Percentiles rank a stretch among this genome's conserved stretches.
Evolutionary conservation across 495 filamentous ascomycete species (phyloP).

Genomic region (Hyaloscypha hepaticicola): DNA sequence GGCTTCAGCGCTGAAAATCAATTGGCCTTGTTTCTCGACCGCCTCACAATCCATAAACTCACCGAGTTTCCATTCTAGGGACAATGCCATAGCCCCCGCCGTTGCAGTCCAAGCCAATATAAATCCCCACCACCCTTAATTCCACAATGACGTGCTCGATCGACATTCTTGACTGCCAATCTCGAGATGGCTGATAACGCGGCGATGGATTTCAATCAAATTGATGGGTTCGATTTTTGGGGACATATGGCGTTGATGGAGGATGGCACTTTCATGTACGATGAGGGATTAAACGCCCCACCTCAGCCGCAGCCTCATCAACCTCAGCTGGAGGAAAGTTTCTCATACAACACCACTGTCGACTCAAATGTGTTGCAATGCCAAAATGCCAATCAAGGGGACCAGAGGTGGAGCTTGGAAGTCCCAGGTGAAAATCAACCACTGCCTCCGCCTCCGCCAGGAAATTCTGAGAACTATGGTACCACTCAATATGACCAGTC

Average conservation of each 20-base stretch:
- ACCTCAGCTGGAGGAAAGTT: neutral
- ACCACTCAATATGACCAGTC: neutral
- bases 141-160: neutral
- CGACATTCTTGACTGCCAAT: neutral
- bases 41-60: neutral
- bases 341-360: neutral
- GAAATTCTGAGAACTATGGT: neutral
- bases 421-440: neutral
- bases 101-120: neutral
- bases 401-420: neutral
- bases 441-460: neutral
- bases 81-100: neutral
- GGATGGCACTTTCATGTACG: neutral
- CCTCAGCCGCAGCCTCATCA: neutral
- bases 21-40: neutral
- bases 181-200: neutral
- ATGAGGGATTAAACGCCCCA: neutral
- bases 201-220: neutral
- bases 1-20: neutral
- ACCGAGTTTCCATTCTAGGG: neutral
- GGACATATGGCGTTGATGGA: neutral
- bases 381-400: neutral
- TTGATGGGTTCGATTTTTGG: too few relatives aligned
- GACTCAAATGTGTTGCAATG: neutral
- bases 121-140: neutral